Conservation (phyloP, 163 green algal genomes). For the Scenedesmus sp. region DNA sequence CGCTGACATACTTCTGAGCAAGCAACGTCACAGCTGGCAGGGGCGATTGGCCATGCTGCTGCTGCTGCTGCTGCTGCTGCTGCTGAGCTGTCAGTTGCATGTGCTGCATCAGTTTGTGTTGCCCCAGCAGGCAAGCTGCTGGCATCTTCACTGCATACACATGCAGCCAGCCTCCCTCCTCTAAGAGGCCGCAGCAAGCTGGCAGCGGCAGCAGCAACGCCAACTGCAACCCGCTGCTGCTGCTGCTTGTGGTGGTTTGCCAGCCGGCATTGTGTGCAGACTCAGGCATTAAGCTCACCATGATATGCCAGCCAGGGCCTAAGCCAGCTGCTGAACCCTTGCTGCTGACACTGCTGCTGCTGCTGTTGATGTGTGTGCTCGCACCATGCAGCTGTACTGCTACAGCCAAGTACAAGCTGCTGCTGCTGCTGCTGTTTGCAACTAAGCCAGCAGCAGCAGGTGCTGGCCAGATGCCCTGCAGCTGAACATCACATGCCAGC, state of each 20-base stretch:
- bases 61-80: neutral
- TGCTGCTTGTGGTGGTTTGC: conserved; percentile 23
- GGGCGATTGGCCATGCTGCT: neutral
- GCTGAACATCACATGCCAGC: neutral
- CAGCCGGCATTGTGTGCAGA: conserved; percentile 31
- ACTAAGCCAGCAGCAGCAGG: conserved; percentile 4
- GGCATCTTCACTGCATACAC: conserved; percentile 37
- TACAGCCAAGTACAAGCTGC: conserved; percentile 27
- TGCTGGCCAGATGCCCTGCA: conserved; percentile 37
- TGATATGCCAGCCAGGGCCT: conserved; percentile 28
- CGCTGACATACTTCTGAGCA: conserved; percentile 25
- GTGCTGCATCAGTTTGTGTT: neutral
- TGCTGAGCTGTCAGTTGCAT: neutral
- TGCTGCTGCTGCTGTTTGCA: neutral
- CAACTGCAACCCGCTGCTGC: neutral
- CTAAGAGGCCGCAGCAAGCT: neutral
- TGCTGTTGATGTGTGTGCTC: neutral
- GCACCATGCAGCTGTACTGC: neutral
- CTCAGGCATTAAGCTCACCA: conserved; percentile 41
- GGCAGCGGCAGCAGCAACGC: conserved; percentile 38
- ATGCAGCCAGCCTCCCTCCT: conserved; percentile 31
- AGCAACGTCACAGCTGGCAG: conserved; percentile 29
- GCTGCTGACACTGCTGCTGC: neutral
- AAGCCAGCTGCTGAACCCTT: neutral
- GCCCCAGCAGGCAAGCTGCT: neutral